phyloP scores from a whole-genome alignment of 805 yeast genomes.

The Zygoascus biomembranicola region DNA sequence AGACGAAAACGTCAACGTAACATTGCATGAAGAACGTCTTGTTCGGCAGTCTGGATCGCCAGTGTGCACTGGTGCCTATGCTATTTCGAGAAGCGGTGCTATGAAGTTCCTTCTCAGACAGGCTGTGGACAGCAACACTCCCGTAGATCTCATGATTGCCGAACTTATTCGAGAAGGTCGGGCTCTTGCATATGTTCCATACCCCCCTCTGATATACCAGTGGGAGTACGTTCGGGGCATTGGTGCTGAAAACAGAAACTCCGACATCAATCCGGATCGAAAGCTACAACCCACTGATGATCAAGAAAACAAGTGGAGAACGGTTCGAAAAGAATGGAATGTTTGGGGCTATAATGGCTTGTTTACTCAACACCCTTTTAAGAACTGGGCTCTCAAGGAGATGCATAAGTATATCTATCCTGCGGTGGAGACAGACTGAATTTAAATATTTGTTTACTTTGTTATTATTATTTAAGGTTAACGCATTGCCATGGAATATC shows the following conservation, averaged over 20 bases:
- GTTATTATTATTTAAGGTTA: too few relatives aligned
- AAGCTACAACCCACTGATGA: not conserved
- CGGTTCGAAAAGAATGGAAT: conserved; percentile 1
- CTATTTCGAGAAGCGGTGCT: conserved; percentile 9
- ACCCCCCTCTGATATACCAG: conserved; percentile 9
- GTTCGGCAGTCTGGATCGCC: conserved; percentile 4
- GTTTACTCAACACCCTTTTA: not conserved
- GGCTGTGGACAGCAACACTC: conserved; percentile 6
- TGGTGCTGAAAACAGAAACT: conserved; percentile 5
- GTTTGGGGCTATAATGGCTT: conserved; percentile 6
- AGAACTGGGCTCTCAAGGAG: not conserved
- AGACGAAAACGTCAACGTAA: not conserved
- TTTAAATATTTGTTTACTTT: too few relatives aligned
- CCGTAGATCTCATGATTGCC: conserved; percentile 9
- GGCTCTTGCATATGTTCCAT: conserved; percentile 5
- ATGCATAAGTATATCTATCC: not conserved
- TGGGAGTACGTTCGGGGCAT: conserved; percentile 9
- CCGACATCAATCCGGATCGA: not conserved
- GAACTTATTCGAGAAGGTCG: conserved; percentile 4
- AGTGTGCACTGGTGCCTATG: conserved; percentile 11
- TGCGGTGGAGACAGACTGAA: too few relatives aligned
- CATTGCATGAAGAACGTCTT: conserved; percentile 3
- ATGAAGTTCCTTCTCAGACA: conserved; percentile 7
- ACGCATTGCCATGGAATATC: too few relatives aligned
- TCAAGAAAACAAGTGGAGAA: conserved; percentile 3